These are phyloP conservation scores for Ustilago trichophora DNA, from an alignment of 1,284 basidiomycete genomes.

Conservation along the genomic window DNA sequence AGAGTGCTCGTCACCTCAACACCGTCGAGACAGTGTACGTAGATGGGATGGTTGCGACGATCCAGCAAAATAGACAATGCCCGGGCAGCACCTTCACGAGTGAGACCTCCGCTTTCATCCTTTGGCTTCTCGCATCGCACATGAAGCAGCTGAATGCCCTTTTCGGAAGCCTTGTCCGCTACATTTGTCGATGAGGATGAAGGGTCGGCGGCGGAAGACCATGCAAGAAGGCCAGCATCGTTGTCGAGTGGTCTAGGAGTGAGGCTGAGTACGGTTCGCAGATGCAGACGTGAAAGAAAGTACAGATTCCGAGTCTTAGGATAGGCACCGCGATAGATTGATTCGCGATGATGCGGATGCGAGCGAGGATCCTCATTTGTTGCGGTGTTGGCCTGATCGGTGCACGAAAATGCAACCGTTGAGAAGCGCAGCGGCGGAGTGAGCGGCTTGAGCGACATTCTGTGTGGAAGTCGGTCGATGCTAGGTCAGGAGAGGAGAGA, in stretches of 20 bases:
- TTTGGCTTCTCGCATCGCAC: conserved; percentile 63
- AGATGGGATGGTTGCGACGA: conserved; percentile 57
- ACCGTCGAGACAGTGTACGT: conserved; percentile 64
- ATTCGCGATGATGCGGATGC: conserved; percentile 42
- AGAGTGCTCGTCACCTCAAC: conserved; percentile 59
- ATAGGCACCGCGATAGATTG: conserved; percentile 62
- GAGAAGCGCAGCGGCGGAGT: conserved; percentile 59
- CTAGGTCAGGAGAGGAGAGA: too few relatives aligned
- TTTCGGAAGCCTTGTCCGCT: conserved; percentile 4
- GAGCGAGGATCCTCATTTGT: conserved; percentile 3
- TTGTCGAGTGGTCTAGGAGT: conserved; percentile 61
- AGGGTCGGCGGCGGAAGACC: conserved; percentile 32
- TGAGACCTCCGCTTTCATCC: conserved; percentile 61
- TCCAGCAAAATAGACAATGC: conserved; percentile 57
- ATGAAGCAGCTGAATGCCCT: conserved; percentile 47
- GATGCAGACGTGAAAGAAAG: conserved; percentile 58
- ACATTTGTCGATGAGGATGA: neutral
- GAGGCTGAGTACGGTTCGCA: conserved; percentile 60
- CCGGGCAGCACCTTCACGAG: conserved; percentile 54
- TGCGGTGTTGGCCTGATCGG: neutral
- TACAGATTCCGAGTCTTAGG: conserved; percentile 59
- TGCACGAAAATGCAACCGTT: conserved; percentile 45
- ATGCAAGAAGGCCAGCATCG: conserved; percentile 42
- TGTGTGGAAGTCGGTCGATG: too few relatives aligned
- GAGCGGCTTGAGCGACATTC: conserved; percentile 49